A percentile compares a stretch with the other conserved stretches of the same genome.
Evolutionary conservation across 2,329 filamentous ascomycete genomes (phyloP).

Genomic region (Phaeoacremonium minimum): DNA sequence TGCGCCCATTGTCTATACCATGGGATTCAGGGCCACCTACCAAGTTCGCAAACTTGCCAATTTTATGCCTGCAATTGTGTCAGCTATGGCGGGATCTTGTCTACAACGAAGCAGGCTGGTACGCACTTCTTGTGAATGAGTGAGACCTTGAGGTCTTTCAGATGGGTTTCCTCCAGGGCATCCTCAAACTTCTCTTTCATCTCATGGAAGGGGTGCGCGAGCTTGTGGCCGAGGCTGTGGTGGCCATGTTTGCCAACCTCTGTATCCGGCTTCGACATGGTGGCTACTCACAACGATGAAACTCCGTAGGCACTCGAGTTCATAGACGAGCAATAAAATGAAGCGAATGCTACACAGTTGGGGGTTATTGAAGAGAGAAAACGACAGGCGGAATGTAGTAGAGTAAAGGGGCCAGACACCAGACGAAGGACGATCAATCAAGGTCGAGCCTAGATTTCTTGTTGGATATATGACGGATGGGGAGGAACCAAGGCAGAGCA

Average conservation of each 20-base stretch:
- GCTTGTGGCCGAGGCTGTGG: conserved; percentile 33
- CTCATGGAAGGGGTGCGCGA: conserved; percentile 43
- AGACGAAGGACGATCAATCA: too few relatives aligned
- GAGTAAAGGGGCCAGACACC: too few relatives aligned
- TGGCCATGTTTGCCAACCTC: conserved; percentile 4
- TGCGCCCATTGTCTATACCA: neutral
- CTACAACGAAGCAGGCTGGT: neutral
- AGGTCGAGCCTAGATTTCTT: too few relatives aligned
- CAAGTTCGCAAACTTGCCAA: conserved; percentile 60
- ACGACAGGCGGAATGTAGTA: too few relatives aligned
- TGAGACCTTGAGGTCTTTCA: conserved; percentile 53
- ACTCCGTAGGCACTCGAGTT: too few relatives aligned
- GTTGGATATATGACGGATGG: too few relatives aligned
- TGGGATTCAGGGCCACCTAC: conserved; percentile 28
- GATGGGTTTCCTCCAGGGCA: conserved; percentile 40
- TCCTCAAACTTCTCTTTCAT: conserved; percentile 51
- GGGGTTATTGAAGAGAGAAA: too few relatives aligned
- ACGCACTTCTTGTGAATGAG: conserved; percentile 56
- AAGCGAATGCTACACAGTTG: too few relatives aligned
- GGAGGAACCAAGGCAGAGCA: too few relatives aligned
- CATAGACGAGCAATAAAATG: too few relatives aligned
- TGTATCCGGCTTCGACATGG: too few relatives aligned
- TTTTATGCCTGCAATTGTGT: conserved; percentile 38
- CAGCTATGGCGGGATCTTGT: neutral
- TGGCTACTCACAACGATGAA: too few relatives aligned